Percentiles rank a stretch among this genome's conserved stretches.
Evolutionary conservation across 116 monocot species (phyloP).

Genomic region (Iris pallida): DNA sequence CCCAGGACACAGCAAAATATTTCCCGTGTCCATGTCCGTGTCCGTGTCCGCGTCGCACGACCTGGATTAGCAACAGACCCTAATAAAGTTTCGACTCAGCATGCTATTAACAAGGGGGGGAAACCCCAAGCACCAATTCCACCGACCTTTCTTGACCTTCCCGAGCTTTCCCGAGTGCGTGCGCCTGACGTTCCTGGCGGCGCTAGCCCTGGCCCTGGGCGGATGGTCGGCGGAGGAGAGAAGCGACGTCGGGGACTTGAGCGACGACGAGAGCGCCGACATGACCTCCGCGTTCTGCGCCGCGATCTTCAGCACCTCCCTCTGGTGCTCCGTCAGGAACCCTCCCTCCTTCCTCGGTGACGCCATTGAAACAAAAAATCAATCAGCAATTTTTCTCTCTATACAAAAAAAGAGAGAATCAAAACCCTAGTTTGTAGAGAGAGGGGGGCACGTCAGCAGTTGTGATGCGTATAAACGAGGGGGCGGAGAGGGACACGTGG

Average conservation of each 20-base stretch:
- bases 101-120: no score
- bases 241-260: conserved; percentile 35
- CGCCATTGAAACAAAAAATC: conserved; percentile 25
- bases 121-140: no score
- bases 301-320: conserved; percentile 84
- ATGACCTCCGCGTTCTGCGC: conserved; percentile 57
- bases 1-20: no score
- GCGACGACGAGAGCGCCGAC: conserved; percentile 40
- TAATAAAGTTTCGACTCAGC: no score
- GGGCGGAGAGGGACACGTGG: no score
- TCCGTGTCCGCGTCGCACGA: no score
- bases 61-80: no score
- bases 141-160: conserved; percentile 83
- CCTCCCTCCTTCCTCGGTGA: conserved; percentile 60
- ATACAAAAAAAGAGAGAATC: background rate
- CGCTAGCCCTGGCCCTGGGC: conserved; percentile 24
- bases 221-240: conserved; percentile 28
- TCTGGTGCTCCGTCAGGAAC: conserved; percentile 89
- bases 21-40: no score
- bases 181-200: conserved; percentile 57
- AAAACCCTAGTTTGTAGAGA: background rate
- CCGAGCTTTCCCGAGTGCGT: conserved; percentile 87
- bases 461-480: background rate
- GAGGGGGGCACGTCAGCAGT: background rate
- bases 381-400: background rate